These are phyloP conservation scores for Emergomyces africanus DNA, from an alignment of 2,329 filamentous ascomycete genomes.

Conservation along the genomic window DNA sequence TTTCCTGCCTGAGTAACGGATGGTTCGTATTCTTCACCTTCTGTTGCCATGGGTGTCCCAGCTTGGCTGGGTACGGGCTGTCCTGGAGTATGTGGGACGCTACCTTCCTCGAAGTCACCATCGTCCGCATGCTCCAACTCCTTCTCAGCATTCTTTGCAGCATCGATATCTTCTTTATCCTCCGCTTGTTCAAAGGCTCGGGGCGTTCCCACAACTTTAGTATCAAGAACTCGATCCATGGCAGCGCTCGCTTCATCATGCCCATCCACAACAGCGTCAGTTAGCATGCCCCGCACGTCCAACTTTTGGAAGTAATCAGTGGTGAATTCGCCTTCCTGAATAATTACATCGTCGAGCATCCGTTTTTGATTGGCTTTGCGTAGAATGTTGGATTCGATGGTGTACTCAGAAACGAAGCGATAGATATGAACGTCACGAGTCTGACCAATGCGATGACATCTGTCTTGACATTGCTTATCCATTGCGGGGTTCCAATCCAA, in stretches of 20 bases:
- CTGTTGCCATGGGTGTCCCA: slow-evolving; percentile 22
- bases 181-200: slow-evolving; percentile 79
- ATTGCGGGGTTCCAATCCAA: slow-evolving; percentile 99
- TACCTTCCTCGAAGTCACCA: slow-evolving; percentile 65
- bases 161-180: slow-evolving; percentile 80
- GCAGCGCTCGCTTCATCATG: slow-evolving; percentile 66
- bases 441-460: slow-evolving; percentile 93
- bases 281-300: slow-evolving; percentile 53
- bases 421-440: slow-evolving; percentile 98
- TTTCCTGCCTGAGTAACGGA: slow-evolving; percentile 3
- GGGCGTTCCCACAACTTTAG: slow-evolving; percentile 50
- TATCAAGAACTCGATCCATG: slow-evolving; percentile 74
- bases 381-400: slow-evolving; percentile 95
- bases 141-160: slow-evolving; percentile 75
- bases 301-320: slow-evolving; percentile 88
- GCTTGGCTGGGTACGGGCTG: slow-evolving; percentile 18
- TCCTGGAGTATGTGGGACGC: slow-evolving; percentile 22
- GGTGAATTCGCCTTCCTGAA: slow-evolving; percentile 95
- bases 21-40: slow-evolving; percentile 19
- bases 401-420: slow-evolving; percentile 81
- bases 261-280: slow-evolving; percentile 38
- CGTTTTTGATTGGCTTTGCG: slow-evolving; percentile 96
- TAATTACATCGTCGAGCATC: slow-evolving; percentile 94
- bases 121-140: slow-evolving; percentile 77
- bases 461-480: slow-evolving; percentile 98